Percentiles rank a stretch among this genome's conserved stretches.
phyloP scores from a whole-genome alignment of 2,329 filamentous ascomycete genomes.

The Ceratocystis eucalypticola region DNA sequence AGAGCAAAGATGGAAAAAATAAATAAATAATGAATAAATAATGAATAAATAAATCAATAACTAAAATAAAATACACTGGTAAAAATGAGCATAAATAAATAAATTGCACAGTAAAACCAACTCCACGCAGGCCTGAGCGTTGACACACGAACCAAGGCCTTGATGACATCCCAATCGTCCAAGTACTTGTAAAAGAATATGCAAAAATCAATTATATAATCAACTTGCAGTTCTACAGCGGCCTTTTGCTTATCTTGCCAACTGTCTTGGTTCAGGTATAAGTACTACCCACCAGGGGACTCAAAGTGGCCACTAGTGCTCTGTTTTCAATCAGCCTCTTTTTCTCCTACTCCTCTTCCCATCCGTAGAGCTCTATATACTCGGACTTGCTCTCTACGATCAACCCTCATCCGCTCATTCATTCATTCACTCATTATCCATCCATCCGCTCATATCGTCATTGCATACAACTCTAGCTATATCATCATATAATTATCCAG shows the following conservation, averaged over 20 bases:
- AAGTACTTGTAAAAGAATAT: not conserved
- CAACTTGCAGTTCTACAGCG: not conserved
- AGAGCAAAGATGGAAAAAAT: not conserved
- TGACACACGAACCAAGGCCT: constrained; percentile 6
- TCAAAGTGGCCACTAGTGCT: not conserved
- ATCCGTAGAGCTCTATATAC: not conserved
- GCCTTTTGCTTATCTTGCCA: not conserved
- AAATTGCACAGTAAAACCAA: not conserved
- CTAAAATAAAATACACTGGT: not conserved
- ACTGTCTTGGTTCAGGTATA: not conserved
- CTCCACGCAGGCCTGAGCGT: not conserved
- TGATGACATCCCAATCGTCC: not conserved
- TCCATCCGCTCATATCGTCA: not conserved
- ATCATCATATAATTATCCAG: not conserved
- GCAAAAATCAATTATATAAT: not conserved
- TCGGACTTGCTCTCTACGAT: not conserved
- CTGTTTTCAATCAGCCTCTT: no score
- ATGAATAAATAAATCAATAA: not conserved
- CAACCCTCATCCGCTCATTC: no score
- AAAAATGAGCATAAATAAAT: not conserved
- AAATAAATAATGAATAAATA: not conserved
- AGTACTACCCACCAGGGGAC: not conserved
- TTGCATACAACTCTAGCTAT: not conserved
- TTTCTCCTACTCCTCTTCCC: no score
- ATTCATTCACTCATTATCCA: no score